A percentile compares a stretch with the other conserved stretches of the same genome.
Evolutionary conservation across 768 basidiomycete species (phyloP).

Genomic region (Pholiota microspora): DNA sequence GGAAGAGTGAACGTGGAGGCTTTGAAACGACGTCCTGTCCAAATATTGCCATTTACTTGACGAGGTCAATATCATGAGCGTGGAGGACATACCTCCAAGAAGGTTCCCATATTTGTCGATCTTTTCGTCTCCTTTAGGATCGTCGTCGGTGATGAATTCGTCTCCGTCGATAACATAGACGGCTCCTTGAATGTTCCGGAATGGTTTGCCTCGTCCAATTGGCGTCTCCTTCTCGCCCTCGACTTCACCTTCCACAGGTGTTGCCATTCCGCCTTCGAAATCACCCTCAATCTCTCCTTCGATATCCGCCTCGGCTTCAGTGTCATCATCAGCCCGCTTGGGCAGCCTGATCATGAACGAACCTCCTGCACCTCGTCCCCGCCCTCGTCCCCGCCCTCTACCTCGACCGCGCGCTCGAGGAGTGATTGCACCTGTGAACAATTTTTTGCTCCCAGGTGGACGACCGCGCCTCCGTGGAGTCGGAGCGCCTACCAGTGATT

Average conservation of each 20-base stretch:
- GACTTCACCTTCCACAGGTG: slow-evolving; percentile 35
- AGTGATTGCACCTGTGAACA: slow-evolving; percentile 14
- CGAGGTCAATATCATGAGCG: too few relatives aligned
- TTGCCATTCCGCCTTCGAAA: slow-evolving; percentile 25
- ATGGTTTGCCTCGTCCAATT: slow-evolving; percentile 63
- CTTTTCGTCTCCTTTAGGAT: slow-evolving; percentile 26
- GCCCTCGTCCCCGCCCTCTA: slow-evolving; percentile 35
- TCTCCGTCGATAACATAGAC: slow-evolving; percentile 83
- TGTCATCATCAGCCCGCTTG: slow-evolving; percentile 35
- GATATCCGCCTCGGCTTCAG: slow-evolving; percentile 15
- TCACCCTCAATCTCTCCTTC: slow-evolving; percentile 22
- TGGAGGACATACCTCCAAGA: slow-evolving; percentile 64
- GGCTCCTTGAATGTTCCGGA: slow-evolving; percentile 90
- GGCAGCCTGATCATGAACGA: slow-evolving; percentile 23
- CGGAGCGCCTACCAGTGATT: slow-evolving; percentile 26
- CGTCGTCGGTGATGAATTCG: slow-evolving; percentile 81
- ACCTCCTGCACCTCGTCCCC: slow-evolving; percentile 17
- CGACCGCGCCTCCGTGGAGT: slow-evolving; percentile 38
- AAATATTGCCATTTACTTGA: not conserved
- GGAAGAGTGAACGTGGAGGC: slow-evolving; percentile 86
- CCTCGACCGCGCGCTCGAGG: slow-evolving; percentile 27
- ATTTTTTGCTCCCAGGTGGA: slow-evolving; percentile 35
- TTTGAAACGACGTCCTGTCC: slow-evolving; percentile 81
- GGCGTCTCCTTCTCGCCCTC: slow-evolving; percentile 43
- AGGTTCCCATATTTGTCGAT: slow-evolving; percentile 71